Conservation (phyloP, 306 rosid species). For the Psophocarpus tetragonolobus region DNA sequence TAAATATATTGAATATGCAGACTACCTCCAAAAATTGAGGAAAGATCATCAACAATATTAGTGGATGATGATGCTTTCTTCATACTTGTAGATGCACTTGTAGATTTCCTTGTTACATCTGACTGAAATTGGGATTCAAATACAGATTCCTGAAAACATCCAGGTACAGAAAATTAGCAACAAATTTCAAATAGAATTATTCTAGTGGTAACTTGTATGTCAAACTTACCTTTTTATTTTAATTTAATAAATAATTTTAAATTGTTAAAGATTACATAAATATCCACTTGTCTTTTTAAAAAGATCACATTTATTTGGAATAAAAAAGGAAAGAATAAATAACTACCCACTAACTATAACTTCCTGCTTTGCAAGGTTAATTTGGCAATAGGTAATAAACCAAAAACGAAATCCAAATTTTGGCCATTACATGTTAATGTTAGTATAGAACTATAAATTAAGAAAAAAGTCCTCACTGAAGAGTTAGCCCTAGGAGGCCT, state of each 20-base stretch:
- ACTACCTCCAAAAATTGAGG: slow-evolving; percentile 91
- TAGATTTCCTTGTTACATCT: slow-evolving; percentile 60
- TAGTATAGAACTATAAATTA: slow-evolving; percentile 26
- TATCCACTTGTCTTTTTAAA: slow-evolving; percentile 6
- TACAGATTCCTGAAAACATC: slow-evolving; percentile 52
- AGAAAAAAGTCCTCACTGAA: slow-evolving; percentile 55
- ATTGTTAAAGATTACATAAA: background rate
- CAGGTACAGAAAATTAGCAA: slow-evolving; percentile 34
- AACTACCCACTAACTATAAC: slow-evolving; percentile 20
- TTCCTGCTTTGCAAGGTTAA: background rate
- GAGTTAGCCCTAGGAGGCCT: slow-evolving; percentile 85
- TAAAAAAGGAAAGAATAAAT: slow-evolving; percentile 5
- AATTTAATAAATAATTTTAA: background rate
- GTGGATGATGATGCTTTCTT: slow-evolving; percentile 77
- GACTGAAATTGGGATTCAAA: slow-evolving; percentile 73
- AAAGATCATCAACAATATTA: slow-evolving; percentile 90
- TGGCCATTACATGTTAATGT: background rate
- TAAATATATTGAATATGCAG: slow-evolving; percentile 15
- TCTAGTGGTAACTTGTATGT: background rate
- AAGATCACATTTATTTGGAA: slow-evolving; percentile 8
- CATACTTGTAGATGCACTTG: slow-evolving; percentile 56
- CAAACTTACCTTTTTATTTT: background rate
- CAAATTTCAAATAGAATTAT: slow-evolving; percentile 17
- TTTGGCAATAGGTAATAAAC: slow-evolving; percentile 18
- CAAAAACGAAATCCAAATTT: slow-evolving; percentile 9